Base-by-base conservation (phyloP, 202 grass and related monocot species). In the Eragrostis tef region DNA sequence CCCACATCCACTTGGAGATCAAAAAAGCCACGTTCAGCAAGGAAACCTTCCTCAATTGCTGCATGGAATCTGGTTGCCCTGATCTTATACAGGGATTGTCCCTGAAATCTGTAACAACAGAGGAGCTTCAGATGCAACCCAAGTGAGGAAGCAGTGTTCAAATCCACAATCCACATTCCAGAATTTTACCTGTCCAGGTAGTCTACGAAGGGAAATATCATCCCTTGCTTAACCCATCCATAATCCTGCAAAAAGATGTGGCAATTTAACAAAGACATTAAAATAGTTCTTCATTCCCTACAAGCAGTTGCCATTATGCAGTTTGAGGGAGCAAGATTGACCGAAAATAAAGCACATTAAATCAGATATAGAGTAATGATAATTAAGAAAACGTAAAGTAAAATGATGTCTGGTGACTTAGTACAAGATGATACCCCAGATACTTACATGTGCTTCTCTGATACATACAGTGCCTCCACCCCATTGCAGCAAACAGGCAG, bases 1-100 rank as follows among this genome's bases (percentile, higher is more conserved):
- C 31, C 77, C 21, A 43, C 84, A 78, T 86, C 71, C 39, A n/a
- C 67, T 45, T 90, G 80, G 13, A 89, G 71, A 64, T 89, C 77
- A 26, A 90, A 90, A 76, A 92, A 90, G 0, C 90, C 96, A 41
- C 77, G 80, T 69, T 96, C 88, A 22, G 92, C 90, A 65, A 96
- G 79, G 50, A 99, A 99, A 72, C 90, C 96, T 65, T 99, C 96
- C 59, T 99, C 96, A 20, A 99, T 93, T 59, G 96, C 90, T 73
- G 80, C 75, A 66, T 75, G 31, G 74, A 96, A 96, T 77, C 81
- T 96, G 66, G 80, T 89, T 16, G 89, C 60, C 69, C 81, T 93
- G 66, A 79, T 76, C 85, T 92, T 96, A 75, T 91, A 86, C 26
- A 90, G 70, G 70, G 85, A 71, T 54, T 99, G 90, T 27, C 87